Evolutionary conservation across 1,284 basidiomycete genomes (phyloP), one percentile per base, ranked within the genome.

Genomic region (Malassezia pachydermatis): DNA sequence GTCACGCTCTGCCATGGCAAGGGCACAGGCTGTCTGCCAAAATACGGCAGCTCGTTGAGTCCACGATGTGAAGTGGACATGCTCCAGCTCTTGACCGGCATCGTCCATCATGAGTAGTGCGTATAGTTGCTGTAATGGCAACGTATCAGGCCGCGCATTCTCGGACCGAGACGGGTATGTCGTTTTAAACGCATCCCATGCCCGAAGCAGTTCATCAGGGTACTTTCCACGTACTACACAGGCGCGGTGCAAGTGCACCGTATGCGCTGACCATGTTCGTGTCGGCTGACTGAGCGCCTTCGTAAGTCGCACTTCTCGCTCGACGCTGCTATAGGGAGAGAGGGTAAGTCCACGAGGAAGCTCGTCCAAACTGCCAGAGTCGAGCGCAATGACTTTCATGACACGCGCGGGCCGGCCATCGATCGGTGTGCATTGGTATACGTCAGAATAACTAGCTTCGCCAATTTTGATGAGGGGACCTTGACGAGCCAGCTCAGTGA

Each of bases 401-500:
- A 92, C 88, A 28, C 87, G n/a, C n/a, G n/a, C 30, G 32, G n/a
- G n/a, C n/a, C n/a, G n/a, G n/a, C n/a, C 22, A 10, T 38, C 22
- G 11, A 9, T 20, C 19, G 41, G 3, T 19, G 34, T 37, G 9
- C 59, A 40, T 23, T 53, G 83, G 73, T 88, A 98, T n/a, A 98
- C 94, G 68, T 98, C 92, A 0, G 88, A 94, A 72, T 86, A 98
- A 40, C 86, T 88, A 10, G 92, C 92, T 74, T 98, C 92, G 37
- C 90, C 92, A 45, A 95, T 82, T 74, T 98, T 98, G 55, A 75
- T 56, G 4, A 60, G 28, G 1, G 42, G 23, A n/a, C 14, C 25
- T 0, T 38, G 29, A 1, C 37, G 34, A 3, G 46, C 45, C 5
- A 59, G 42, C 2, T 38, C 47, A 13, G 34, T 23, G 19, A 59